These are phyloP conservation scores for Fusarium domesticum DNA, from an alignment of 2,329 filamentous ascomycete species.

Conservation along the genomic window DNA sequence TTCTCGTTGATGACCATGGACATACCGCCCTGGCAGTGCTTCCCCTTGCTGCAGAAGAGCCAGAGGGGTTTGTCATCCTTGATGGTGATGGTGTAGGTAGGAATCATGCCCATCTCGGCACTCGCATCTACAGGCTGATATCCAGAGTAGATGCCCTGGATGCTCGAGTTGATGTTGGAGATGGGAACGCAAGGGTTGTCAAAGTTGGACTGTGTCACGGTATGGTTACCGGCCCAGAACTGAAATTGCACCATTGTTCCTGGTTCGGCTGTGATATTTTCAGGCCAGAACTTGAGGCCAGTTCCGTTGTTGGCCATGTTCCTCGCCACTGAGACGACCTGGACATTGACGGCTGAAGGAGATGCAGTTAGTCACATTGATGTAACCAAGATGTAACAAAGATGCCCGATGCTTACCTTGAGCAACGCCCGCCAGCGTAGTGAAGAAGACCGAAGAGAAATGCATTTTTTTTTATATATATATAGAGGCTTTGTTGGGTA, in stretches of 20 bases:
- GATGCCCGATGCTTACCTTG: slow-evolving; percentile 37
- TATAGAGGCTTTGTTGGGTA: slow-evolving; percentile 4
- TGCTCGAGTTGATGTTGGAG: slow-evolving; percentile 47
- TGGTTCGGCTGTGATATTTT: slow-evolving; percentile 59
- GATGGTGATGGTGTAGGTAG: slow-evolving; percentile 69
- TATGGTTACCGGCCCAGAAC: slow-evolving; percentile 70
- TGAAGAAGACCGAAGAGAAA: slow-evolving; percentile 45
- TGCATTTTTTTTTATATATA: slow-evolving; percentile 47
- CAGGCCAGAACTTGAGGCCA: slow-evolving; percentile 60
- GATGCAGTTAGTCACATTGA: slow-evolving; percentile 5
- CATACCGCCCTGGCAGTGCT: slow-evolving; percentile 75
- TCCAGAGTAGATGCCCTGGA: slow-evolving; percentile 63
- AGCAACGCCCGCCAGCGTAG: slow-evolving; percentile 47
- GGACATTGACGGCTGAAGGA: slow-evolving; percentile 43
- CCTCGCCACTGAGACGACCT: slow-evolving; percentile 63
- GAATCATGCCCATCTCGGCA: slow-evolving; percentile 47
- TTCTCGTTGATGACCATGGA: slow-evolving; percentile 73
- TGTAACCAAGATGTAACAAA: no score
- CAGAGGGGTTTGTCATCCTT: slow-evolving; percentile 70
- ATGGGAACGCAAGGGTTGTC: slow-evolving; percentile 67
- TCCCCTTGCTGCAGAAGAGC: slow-evolving; percentile 73
- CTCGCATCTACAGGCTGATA: slow-evolving; percentile 62
- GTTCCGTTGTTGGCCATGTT: slow-evolving; percentile 47
- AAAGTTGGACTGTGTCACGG: slow-evolving; percentile 74
- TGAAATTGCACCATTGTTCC: slow-evolving; percentile 68